Percentiles rank a stretch among this genome's conserved stretches.
Evolutionary conservation across 768 basidiomycete species (phyloP).

Genomic region (Termitomyces sp.): DNA sequence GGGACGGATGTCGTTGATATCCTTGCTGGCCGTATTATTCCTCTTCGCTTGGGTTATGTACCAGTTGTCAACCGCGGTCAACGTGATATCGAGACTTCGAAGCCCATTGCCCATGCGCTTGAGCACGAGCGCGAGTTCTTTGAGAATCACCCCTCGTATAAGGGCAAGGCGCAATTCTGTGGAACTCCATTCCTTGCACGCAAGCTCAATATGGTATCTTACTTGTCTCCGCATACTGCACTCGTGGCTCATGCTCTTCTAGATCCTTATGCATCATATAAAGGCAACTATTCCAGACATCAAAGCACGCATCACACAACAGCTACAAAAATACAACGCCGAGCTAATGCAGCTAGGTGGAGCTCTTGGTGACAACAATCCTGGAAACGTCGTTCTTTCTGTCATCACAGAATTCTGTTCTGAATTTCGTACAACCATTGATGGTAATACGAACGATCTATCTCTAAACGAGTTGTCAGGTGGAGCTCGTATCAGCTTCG

Average conservation of each 20-base stretch:
- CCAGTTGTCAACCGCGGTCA: slow-evolving; percentile 99
- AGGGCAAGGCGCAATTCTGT: slow-evolving; percentile 91
- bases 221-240: slow-evolving; percentile 16
- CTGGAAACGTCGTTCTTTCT: slow-evolving; percentile 89
- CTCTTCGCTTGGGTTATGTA: slow-evolving; percentile 93
- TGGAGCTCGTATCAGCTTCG: slow-evolving; percentile 97
- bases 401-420: slow-evolving; percentile 98
- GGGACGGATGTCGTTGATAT: slow-evolving; percentile 99
- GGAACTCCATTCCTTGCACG: slow-evolving; percentile 95
- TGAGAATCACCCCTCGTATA: slow-evolving; percentile 90
- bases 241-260: neutral
- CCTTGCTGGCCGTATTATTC: slow-evolving; percentile 94
- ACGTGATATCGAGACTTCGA: slow-evolving; percentile 89
- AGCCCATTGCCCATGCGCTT: slow-evolving; percentile 79
- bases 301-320: slow-evolving; percentile 90
- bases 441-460: slow-evolving; percentile 95
- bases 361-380: slow-evolving; percentile 75
- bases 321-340: slow-evolving; percentile 81
- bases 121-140: slow-evolving; percentile 92
- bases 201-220: slow-evolving; percentile 82
- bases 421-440: slow-evolving; percentile 95
- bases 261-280: slow-evolving; percentile 99
- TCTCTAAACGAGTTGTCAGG: slow-evolving; percentile 96
- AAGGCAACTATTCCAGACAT: slow-evolving; percentile 97
- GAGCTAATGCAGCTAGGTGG: slow-evolving; percentile 87